These are phyloP conservation scores for Nicotiana noctiflora DNA, from an alignment of 257 asterid genomes.

Conservation along the genomic window DNA sequence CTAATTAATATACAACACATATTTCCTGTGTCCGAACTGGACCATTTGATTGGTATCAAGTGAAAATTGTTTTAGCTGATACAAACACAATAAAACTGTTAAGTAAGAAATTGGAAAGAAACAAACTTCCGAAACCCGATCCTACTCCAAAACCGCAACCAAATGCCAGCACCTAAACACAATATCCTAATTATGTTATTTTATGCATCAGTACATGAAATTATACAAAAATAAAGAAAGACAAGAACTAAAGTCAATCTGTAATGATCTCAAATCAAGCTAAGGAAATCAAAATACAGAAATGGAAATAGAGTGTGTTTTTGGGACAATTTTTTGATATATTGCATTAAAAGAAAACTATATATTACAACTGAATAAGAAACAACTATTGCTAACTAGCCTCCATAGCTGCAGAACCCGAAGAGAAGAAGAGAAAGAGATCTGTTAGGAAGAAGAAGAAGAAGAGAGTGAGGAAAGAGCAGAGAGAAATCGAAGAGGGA, in stretches of 20 bases:
- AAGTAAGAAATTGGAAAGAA: not conserved
- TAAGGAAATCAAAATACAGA: too few relatives aligned
- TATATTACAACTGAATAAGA: too few relatives aligned
- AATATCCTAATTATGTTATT: conserved; percentile 2
- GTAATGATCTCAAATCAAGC: too few relatives aligned
- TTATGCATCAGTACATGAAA: not conserved
- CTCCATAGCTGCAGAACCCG: too few relatives aligned
- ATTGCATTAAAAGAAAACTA: too few relatives aligned
- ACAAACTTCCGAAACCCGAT: conserved; percentile 89
- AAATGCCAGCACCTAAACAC: conserved; percentile 57
- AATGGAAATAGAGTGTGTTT: too few relatives aligned
- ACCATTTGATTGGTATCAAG: not conserved
- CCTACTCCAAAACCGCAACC: conserved; percentile 90
- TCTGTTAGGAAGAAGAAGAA: too few relatives aligned
- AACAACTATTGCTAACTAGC: too few relatives aligned
- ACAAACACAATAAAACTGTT: not conserved
- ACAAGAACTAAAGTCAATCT: not conserved
- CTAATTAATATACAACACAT: not conserved
- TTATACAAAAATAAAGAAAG: not conserved
- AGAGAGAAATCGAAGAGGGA: too few relatives aligned
- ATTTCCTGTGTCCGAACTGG: not conserved
- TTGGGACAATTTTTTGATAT: too few relatives aligned
- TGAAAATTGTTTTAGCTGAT: not conserved
- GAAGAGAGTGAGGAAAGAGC: too few relatives aligned
- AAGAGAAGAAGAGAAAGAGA: too few relatives aligned